These are phyloP conservation scores for Tetrahymena malaccensis DNA, from an alignment of 73 alveolate species.

Conservation along the genomic window DNA sequence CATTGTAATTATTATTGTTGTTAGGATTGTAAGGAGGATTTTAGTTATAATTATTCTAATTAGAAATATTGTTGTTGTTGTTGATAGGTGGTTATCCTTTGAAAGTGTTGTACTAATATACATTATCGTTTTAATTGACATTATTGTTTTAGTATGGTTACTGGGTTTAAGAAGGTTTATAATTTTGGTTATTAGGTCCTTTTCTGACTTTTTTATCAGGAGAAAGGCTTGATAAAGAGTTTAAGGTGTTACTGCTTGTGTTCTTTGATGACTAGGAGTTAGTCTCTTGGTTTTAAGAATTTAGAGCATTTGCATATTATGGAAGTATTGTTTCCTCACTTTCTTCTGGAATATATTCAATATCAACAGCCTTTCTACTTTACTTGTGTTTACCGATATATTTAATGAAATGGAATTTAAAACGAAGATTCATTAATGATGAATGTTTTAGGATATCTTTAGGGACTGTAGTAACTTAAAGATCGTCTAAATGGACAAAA, in stretches of 20 bases:
- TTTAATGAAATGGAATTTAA: conserved; percentile 17
- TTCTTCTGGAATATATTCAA: not conserved
- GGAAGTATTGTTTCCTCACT: not conserved
- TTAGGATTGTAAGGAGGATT: not conserved
- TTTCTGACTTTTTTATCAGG: not conserved
- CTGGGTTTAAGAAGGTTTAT: not conserved
- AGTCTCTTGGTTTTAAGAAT: not conserved
- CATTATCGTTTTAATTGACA: not conserved
- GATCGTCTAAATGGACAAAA: conserved; percentile 69
- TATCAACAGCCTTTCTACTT: conserved; percentile 39
- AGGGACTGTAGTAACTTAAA: conserved; percentile 46
- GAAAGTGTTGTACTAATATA: not conserved
- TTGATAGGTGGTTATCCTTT: not conserved
- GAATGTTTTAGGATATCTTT: conserved; percentile 25
- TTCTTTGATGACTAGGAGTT: not conserved
- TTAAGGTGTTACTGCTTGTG: not conserved
- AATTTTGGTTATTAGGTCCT: not conserved
- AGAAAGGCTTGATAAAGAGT: not conserved
- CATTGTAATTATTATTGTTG: not conserved
- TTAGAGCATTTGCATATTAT: not conserved
- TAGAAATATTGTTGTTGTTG: not conserved
- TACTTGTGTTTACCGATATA: conserved; percentile 28
- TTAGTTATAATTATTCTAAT: not conserved
- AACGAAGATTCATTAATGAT: conserved; percentile 1
- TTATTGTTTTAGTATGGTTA: not conserved